Percentiles rank a stretch among this genome's conserved stretches.
Conservation (phyloP, 352 stramenopile species). For the Thraustochytrium striatum region DNA sequence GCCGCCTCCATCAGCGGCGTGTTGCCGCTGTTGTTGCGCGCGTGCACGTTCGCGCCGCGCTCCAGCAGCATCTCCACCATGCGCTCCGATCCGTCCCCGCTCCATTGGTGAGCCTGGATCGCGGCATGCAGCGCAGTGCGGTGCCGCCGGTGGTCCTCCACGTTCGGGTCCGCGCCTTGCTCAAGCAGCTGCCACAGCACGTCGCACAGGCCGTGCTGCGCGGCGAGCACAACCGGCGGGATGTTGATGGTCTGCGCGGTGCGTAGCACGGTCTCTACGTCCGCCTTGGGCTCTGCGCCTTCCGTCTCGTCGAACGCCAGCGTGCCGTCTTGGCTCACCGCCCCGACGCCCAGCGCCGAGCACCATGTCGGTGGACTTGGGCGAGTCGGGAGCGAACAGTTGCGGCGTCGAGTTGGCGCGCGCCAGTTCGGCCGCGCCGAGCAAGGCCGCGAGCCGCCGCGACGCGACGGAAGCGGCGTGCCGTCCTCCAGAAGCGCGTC, state of each 20-base stretch:
- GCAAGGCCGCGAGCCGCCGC: too few relatives aligned
- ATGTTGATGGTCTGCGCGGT: not conserved
- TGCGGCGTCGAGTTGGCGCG: too few relatives aligned
- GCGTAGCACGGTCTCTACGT: conserved; percentile 12
- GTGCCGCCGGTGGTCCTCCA: not conserved
- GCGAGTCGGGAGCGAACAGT: too few relatives aligned
- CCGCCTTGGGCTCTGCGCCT: not conserved
- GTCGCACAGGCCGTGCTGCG: not conserved
- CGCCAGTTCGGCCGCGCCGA: too few relatives aligned
- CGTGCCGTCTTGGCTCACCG: not conserved
- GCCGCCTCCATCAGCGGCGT: conserved; percentile 51
- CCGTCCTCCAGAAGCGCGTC: too few relatives aligned
- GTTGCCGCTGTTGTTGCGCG: conserved; percentile 45
- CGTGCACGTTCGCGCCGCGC: conserved; percentile 45
- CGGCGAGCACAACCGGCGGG: conserved; percentile 12
- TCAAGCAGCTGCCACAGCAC: not conserved
- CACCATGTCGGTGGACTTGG: too few relatives aligned
- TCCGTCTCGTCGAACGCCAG: not conserved
- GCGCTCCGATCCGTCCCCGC: conserved; percentile 6
- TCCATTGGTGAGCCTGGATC: not conserved
- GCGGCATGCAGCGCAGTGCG: conserved; percentile 20
- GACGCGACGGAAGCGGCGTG: too few relatives aligned
- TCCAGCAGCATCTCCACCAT: conserved; percentile 49
- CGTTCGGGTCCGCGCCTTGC: conserved; percentile 19
- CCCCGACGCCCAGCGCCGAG: not conserved